Evolutionary conservation across 345 rosid species (phyloP).

Genomic region (Moricandia arvensis): DNA sequence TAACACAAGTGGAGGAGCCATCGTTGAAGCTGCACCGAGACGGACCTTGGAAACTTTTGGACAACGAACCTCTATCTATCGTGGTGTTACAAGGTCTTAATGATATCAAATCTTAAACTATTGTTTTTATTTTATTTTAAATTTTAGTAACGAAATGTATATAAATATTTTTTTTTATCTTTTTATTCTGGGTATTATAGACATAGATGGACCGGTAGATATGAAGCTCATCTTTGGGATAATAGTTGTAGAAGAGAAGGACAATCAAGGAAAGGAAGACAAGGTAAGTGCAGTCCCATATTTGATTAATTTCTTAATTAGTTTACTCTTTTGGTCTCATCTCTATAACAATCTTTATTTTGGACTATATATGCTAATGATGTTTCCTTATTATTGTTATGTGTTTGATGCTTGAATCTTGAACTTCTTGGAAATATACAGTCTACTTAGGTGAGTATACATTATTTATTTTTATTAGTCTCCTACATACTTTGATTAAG

Average conservation of each 20-base stretch:
- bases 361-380: not conserved
- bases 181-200: conserved; percentile 38
- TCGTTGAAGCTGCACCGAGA: conserved; percentile 73
- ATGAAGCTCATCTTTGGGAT: conserved; percentile 99
- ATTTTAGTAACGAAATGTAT: not conserved
- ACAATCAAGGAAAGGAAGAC: conserved; percentile 98
- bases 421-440: too few relatives aligned
- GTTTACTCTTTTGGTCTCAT: not conserved
- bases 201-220: conserved; percentile 99
- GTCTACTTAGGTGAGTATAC: too few relatives aligned
- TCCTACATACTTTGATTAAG: too few relatives aligned
- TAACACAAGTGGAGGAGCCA: conserved; percentile 39
- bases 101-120: not conserved
- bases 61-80: conserved; percentile 93
- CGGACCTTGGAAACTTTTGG: conserved; percentile 90
- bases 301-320: not conserved
- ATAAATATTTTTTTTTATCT: not conserved
- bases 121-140: not conserved
- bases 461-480: too few relatives aligned
- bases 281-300: conserved; percentile 48
- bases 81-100: conserved; percentile 88
- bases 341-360: not conserved
- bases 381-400: too few relatives aligned
- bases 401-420: too few relatives aligned
- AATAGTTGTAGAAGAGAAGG: conserved; percentile 99